These are phyloP conservation scores for Boletus rex-veris DNA, from an alignment of 768 basidiomycete genomes.

Conservation along the genomic window DNA sequence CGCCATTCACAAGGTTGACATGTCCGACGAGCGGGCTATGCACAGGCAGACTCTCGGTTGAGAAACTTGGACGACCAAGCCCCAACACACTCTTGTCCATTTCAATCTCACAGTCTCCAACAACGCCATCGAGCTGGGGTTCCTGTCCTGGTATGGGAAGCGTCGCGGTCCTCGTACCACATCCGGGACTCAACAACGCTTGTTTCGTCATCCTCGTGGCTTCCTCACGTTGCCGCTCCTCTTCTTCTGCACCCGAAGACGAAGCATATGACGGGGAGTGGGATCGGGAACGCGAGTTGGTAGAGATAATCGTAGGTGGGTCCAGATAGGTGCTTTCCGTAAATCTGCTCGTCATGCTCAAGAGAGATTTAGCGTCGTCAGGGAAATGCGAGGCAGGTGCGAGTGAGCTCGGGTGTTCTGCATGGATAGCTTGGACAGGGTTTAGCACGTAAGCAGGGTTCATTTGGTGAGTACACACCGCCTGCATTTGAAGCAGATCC, in stretches of 20 bases:
- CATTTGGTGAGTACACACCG: slow-evolving; percentile 20
- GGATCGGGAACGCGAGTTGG: slow-evolving; percentile 19
- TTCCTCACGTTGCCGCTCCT: slow-evolving; percentile 24
- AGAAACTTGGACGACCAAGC: slow-evolving; percentile 72
- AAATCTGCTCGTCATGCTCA: slow-evolving; percentile 27
- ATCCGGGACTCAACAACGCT: slow-evolving; percentile 21
- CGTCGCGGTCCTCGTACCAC: slow-evolving; percentile 30
- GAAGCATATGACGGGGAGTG: slow-evolving; percentile 14
- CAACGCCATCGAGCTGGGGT: not conserved
- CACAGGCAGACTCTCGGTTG: slow-evolving; percentile 64
- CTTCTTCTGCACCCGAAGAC: slow-evolving; percentile 20
- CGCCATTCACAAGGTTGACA: not conserved
- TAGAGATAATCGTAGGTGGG: slow-evolving; percentile 18
- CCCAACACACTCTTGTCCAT: slow-evolving; percentile 74
- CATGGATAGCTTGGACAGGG: not conserved
- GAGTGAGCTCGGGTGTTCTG: slow-evolving; percentile 16
- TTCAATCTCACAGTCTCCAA: slow-evolving; percentile 25
- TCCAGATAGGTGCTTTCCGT: slow-evolving; percentile 29
- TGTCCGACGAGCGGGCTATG: slow-evolving; percentile 6
- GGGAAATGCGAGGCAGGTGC: slow-evolving; percentile 16
- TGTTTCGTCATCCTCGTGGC: slow-evolving; percentile 18
- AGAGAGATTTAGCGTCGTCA: slow-evolving; percentile 27
- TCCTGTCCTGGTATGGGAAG: slow-evolving; percentile 26
- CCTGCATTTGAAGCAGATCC: slow-evolving; percentile 11
- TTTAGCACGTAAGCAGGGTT: slow-evolving; percentile 10